These are phyloP conservation scores for Suaeda aralocaspica DNA, from an alignment of 148 eudicot species.

Conservation along the genomic window DNA sequence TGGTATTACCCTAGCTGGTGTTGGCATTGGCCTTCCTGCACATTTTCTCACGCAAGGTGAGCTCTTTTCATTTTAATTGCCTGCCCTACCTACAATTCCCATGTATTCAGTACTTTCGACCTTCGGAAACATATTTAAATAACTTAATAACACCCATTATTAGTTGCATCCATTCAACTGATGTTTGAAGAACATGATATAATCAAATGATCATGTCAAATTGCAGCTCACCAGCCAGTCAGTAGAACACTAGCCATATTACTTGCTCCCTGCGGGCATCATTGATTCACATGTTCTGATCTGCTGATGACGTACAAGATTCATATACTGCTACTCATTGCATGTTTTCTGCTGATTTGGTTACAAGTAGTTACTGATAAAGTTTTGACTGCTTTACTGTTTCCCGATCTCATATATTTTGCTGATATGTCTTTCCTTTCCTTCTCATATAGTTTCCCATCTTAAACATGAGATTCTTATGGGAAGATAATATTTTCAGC, in stretches of 20 bases:
- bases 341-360: background rate
- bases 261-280: background rate
- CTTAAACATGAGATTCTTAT: background rate
- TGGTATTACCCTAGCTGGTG: constrained; percentile 81
- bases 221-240: background rate
- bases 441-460: background rate
- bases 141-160: too few species aligned
- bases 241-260: background rate
- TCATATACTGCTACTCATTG: background rate
- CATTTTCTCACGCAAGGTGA: constrained; percentile 55
- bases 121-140: too few species aligned
- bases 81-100: background rate
- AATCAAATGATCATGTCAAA: too few species aligned
- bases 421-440: background rate
- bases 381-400: background rate
- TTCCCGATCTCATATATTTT: background rate
- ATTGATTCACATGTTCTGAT: background rate
- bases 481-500: constrained; percentile 29
- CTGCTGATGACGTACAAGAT: too few species aligned
- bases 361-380: background rate
- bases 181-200: too few species aligned
- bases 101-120: too few species aligned
- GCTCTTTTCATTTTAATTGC: background rate
- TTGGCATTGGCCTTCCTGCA: constrained; percentile 93
- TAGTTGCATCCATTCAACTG: too few species aligned